Base-by-base conservation (phyloP, 2,329 filamentous ascomycete genomes). In the Macroventuria anomochaeta region DNA sequence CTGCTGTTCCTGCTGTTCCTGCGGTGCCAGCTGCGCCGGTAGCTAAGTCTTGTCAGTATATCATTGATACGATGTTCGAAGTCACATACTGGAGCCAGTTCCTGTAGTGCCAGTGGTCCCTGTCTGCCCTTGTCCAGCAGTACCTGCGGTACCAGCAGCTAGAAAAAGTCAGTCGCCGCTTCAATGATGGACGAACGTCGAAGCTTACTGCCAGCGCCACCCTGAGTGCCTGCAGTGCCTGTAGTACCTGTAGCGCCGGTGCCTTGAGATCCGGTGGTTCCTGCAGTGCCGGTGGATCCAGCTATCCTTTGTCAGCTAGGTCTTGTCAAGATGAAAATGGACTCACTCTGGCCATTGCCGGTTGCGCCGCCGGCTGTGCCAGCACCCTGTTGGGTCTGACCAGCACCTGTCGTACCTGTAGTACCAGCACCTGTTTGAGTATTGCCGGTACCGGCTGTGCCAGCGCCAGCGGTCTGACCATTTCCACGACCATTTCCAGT, bases 141-240 rank as follows among this genome's bases (percentile, higher is more conserved):
- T 38, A 8, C n/a, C 42, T 21, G 32, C 33, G 3, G 33, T 28
- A 7, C 46, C 46, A 34, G 46, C 7, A 17, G 36, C 46, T 42
- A 31, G 25, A 29, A 15, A 15, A 37, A 36, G n/a, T 49, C 25
- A 50, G 47, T 31, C 12, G 13, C 18, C 2, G 31, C 23, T 37
- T 17, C 21, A n/a, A 20, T 12, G 17, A 34, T 26, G 12, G 29
- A 25, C 3, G 26, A 41, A 21, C 23, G 23, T 29, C 7, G 8
- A 20, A 31, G 29, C 46, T 49, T 29, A 49, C 38, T 36, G 13
- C 37, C 46, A 31, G 38, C 29, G 5, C 29, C 31, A 15, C 46
- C 25, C 12, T 29, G 33, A 3, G 33, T 46, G 13, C 39, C 39
- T 21, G 23, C 18, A 5, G 17, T 36, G 13, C 33, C 32, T 7